Conservation (phyloP, 129 eudicot species). For the Flaveria robusta region DNA sequence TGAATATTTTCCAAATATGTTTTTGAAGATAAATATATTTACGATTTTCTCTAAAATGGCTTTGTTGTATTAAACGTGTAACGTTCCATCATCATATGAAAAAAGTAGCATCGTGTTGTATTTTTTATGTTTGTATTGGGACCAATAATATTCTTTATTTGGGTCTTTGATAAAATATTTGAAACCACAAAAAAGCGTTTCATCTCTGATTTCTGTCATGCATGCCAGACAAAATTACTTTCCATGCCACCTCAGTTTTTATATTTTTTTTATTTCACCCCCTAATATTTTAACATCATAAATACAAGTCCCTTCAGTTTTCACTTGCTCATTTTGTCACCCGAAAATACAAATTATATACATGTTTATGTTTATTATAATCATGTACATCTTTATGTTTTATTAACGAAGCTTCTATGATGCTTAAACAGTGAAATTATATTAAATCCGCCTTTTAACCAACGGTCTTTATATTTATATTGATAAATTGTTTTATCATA, state of each 20-base stretch:
- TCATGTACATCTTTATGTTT: background rate
- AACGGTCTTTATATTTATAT: background rate
- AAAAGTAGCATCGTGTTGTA: background rate
- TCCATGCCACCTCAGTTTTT: conserved; percentile 38
- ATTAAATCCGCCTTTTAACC: background rate
- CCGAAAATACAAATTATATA: background rate
- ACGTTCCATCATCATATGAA: background rate
- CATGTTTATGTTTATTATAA: background rate
- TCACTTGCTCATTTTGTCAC: background rate
- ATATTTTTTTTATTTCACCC: conserved; percentile 25
- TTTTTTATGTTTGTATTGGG: background rate
- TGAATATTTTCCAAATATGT: too few species aligned
- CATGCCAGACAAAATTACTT: conserved; percentile 49
- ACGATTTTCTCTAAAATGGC: background rate
- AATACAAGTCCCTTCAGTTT: background rate
- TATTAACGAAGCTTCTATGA: background rate
- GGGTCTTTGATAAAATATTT: conserved; percentile 11
- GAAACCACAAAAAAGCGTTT: conserved; percentile 42
- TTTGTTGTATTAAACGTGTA: background rate
- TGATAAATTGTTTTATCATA: background rate
- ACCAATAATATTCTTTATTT: conserved; percentile 22
- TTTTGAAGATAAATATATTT: too few species aligned
- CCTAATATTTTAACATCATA: background rate
- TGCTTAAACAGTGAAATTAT: background rate
- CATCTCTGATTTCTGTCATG: conserved; percentile 40